phyloP scores from a whole-genome alignment of 2,329 filamentous ascomycete species.

The Stemphylium lycopersici region DNA sequence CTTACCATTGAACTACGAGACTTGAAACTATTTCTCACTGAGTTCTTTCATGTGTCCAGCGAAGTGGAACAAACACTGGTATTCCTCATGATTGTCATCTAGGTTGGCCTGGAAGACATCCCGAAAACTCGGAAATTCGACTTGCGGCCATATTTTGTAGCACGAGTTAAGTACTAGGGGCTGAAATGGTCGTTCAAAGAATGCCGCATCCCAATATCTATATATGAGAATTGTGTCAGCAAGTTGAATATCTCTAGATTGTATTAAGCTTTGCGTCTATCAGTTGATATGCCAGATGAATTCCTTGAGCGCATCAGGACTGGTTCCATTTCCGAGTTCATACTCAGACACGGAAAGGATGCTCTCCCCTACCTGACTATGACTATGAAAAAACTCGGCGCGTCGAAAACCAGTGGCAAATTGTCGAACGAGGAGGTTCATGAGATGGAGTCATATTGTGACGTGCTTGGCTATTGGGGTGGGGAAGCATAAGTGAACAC shows the following conservation, averaged over 20 bases:
- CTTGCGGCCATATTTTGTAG: too few species aligned
- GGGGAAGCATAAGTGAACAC: too few species aligned
- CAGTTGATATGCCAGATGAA: neutral
- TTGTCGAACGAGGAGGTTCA: too few species aligned
- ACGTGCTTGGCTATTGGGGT: too few species aligned
- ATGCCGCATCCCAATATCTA: too few species aligned
- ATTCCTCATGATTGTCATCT: neutral
- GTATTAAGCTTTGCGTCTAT: neutral
- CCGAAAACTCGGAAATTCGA: neutral
- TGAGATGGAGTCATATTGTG: too few species aligned
- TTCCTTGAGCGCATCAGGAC: neutral
- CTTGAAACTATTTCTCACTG: neutral
- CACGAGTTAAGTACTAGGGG: too few species aligned
- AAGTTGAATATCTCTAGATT: neutral
- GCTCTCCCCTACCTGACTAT: too few species aligned
- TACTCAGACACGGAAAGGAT: too few species aligned
- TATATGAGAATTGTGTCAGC: neutral
- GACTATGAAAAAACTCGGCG: too few species aligned
- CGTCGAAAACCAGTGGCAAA: too few species aligned
- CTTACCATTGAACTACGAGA: neutral
- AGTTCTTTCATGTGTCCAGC: neutral
- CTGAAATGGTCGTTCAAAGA: too few species aligned
- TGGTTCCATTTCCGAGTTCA: neutral
- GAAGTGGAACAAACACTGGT: neutral
- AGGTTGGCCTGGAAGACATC: neutral